Evolutionary conservation across 345 rosid species (phyloP).

Genomic region (Pugionium dolabratum): DNA sequence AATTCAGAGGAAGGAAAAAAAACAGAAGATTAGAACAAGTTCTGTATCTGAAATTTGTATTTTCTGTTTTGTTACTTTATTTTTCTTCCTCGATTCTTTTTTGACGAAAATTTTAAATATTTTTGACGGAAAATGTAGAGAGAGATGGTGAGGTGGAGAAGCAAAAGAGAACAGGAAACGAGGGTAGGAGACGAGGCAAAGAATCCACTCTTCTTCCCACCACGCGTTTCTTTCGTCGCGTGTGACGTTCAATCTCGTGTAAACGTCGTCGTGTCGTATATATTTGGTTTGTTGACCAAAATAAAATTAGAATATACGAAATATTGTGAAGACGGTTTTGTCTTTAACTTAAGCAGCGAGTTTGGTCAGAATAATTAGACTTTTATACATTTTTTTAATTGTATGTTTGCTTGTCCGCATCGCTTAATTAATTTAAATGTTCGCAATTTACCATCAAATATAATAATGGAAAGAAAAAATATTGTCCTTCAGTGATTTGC

Average conservation of each 20-base stretch:
- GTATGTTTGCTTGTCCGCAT: conserved; percentile 23
- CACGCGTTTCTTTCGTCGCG: conserved; percentile 27
- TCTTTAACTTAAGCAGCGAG: conserved; percentile 24
- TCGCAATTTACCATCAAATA: neutral
- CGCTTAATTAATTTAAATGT: neutral
- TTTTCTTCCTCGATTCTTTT: conserved; percentile 4
- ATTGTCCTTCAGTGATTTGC: neutral
- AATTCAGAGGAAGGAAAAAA: neutral
- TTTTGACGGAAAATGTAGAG: conserved; percentile 27
- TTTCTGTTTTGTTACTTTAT: conserved; percentile 10
- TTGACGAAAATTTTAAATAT: neutral
- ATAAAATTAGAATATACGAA: conserved; percentile 41
- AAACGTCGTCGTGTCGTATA: conserved; percentile 20
- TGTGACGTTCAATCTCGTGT: neutral
- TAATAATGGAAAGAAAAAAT: neutral
- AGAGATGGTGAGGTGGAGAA: conserved; percentile 36
- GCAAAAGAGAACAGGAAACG: conserved; percentile 44
- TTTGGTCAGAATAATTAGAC: conserved; percentile 17
- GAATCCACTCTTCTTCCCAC: conserved; percentile 39
- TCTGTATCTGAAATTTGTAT: conserved; percentile 26
- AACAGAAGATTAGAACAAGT: conserved; percentile 10
- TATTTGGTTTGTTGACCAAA: conserved; percentile 27
- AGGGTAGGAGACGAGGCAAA: conserved; percentile 50
- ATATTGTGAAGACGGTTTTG: conserved; percentile 42
- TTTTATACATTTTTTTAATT: conserved; percentile 1